A percentile compares a stretch with the other conserved stretches of the same genome.
These are phyloP conservation scores for Erysiphe pulchra DNA, from an alignment of 2,329 filamentous ascomycete genomes.

Conservation along the genomic window DNA sequence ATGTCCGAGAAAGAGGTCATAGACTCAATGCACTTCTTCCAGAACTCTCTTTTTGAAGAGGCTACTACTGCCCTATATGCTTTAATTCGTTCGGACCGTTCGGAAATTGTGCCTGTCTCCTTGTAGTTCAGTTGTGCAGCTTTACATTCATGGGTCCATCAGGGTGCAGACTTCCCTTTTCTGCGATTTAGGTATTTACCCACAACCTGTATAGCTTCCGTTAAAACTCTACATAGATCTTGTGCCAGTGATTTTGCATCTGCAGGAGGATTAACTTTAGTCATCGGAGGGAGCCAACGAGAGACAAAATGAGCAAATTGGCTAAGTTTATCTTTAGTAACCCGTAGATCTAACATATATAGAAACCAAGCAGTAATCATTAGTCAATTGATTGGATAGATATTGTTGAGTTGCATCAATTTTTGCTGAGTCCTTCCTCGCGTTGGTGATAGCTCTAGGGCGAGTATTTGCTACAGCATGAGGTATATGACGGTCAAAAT, in stretches of 20 bases:
- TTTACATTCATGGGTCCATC: not conserved
- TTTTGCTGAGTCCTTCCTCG: not conserved
- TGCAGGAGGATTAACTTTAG: not conserved
- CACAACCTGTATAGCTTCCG: not conserved
- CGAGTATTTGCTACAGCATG: not conserved
- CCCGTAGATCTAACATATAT: not conserved
- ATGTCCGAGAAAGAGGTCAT: not conserved
- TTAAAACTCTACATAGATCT: not conserved
- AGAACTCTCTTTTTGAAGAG: not conserved
- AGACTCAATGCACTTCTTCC: not conserved
- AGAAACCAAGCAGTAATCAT: not conserved
- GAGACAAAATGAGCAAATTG: not conserved
- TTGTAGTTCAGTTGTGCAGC: not conserved
- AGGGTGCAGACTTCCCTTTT: not conserved
- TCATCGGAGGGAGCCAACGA: not conserved
- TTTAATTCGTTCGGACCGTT: not conserved
- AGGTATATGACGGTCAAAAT: not conserved
- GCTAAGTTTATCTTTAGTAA: not conserved
- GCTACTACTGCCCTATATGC: not conserved
- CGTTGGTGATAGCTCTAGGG: not conserved
- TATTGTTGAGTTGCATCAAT: not conserved
- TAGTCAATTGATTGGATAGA: not conserved
- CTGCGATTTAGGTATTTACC: not conserved
- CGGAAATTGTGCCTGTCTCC: not conserved
- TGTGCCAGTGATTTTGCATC: not conserved